Conservation (phyloP, 495 filamentous ascomycete genomes). For the Hypoxylon intermedium region DNA sequence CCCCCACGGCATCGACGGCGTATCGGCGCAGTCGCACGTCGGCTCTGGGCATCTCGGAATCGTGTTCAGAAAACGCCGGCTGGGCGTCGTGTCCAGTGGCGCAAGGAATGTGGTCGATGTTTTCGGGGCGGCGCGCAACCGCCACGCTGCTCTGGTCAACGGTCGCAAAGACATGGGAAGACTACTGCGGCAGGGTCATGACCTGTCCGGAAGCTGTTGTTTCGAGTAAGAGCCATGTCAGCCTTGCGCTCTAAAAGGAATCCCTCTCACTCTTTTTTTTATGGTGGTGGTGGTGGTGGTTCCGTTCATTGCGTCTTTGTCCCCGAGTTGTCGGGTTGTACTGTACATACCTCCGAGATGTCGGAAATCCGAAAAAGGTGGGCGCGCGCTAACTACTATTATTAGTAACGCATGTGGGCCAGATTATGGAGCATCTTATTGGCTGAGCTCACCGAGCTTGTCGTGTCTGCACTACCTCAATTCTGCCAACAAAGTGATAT, state of each 20-base stretch:
- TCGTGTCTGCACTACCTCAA: too few relatives aligned
- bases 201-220: conserved; percentile 12
- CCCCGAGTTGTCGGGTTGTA: background rate
- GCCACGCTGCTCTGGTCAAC: conserved; percentile 25
- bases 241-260: background rate
- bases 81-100: too few relatives aligned
- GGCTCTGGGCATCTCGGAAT: conserved; percentile 72
- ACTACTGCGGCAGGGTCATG: conserved; percentile 8
- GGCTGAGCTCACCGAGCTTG: too few relatives aligned
- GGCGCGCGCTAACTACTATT: background rate
- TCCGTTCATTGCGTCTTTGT: background rate
- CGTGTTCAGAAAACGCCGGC: conserved; percentile 54
- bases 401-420: too few relatives aligned
- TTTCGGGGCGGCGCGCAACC: conserved; percentile 20
- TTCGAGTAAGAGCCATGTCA: conserved; percentile 22
- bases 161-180: conserved; percentile 34
- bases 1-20: conserved; percentile 67
- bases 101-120: background rate
- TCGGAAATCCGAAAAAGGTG: conserved; percentile 24
- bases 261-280: conserved; percentile 5
- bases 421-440: too few relatives aligned
- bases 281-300: conserved; percentile 10
- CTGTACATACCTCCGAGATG: conserved; percentile 22
- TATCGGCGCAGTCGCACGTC: conserved; percentile 72
- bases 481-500: too few relatives aligned